Base-by-base conservation (phyloP, 1,139 yeast species). In the Candida tropicalis region DNA sequence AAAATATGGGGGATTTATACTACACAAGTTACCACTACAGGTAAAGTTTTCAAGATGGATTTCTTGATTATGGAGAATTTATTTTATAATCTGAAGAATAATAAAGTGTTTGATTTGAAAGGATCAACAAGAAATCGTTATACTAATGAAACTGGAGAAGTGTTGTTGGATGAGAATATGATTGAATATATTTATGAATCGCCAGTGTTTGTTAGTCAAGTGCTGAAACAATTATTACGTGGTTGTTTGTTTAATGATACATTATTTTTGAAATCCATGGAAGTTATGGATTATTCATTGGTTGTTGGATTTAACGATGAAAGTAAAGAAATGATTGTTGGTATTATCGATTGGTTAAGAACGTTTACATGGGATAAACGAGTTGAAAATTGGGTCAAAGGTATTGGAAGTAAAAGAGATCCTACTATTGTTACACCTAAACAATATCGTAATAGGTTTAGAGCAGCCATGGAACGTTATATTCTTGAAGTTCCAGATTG, bases 251-350 rank as follows among this genome's bases (percentile, higher is more conserved):
- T 95, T 82, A 95, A 95, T 59, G 99, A 95, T 57, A 93, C 99
- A n/a, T n/a, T n/a, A n/a, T n/a, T n/a, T n/a, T n/a, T 93, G 97
- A 96, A 95, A 58, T 98, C 95, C 10, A 95, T 95, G 99, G 99
- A 95, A 20, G 23, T 20, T 20, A n/a, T n/a, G n/a, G 23, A 20
- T 20, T 20, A 20, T 20, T 20, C 23, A 20, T 9, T 20, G 6
- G 23, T 20, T 20, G 85, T 95, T 49, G 99, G 98, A 0, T 87
- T 95, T 39, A 81, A 82, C 39, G 82, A 81, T 29, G 77, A 78
- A 38, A 76, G 81, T 41, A 77, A 75, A 49, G 77, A 77, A 47
- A 70, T 91, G 33, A 88, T 91, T 33, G 96, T 91, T 27, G 99
- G 99, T 5, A 93, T 95, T 36, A 93, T 93, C 52, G 98, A 95